phyloP scores from a whole-genome alignment of 306 rosid genomes.

The Oemleria cerasiformis region DNA sequence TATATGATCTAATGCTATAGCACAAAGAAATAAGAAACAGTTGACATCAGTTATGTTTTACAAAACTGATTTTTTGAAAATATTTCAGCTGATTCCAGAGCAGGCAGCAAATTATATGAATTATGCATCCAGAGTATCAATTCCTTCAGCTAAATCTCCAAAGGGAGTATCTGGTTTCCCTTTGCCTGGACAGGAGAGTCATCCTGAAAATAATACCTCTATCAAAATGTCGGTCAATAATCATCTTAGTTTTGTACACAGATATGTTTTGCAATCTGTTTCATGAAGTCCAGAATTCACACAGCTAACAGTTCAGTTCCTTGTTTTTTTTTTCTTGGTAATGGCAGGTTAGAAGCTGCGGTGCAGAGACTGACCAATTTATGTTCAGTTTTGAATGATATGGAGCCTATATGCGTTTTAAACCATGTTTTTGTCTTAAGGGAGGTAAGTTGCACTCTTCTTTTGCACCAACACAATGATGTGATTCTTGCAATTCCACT shows the following conservation, averaged over 20 bases:
- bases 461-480: not conserved
- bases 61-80: conserved; percentile 36
- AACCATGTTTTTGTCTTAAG: conserved; percentile 91
- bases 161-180: conserved; percentile 71
- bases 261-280: not conserved
- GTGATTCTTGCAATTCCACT: conserved; percentile 8
- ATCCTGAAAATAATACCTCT: conserved; percentile 86
- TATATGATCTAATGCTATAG: conserved; percentile 8
- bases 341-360: conserved; percentile 95
- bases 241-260: not conserved
- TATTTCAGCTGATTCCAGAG: conserved; percentile 91
- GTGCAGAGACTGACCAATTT: conserved; percentile 96
- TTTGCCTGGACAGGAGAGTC: conserved; percentile 95
- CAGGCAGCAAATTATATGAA: conserved; percentile 93
- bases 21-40: not conserved
- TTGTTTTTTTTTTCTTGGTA: not conserved
- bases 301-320: not conserved
- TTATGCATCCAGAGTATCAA: conserved; percentile 69
- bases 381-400: conserved; percentile 94
- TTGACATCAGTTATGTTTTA: conserved; percentile 24
- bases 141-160: conserved; percentile 75
- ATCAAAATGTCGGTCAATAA: conserved; percentile 72
- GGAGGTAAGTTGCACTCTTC: conserved; percentile 54
- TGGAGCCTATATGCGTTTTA: conserved; percentile 97
- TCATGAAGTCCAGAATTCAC: not conserved